phyloP scores from a whole-genome alignment of 352 stramenopile genomes.

The Thraustochytrium striatum region DNA sequence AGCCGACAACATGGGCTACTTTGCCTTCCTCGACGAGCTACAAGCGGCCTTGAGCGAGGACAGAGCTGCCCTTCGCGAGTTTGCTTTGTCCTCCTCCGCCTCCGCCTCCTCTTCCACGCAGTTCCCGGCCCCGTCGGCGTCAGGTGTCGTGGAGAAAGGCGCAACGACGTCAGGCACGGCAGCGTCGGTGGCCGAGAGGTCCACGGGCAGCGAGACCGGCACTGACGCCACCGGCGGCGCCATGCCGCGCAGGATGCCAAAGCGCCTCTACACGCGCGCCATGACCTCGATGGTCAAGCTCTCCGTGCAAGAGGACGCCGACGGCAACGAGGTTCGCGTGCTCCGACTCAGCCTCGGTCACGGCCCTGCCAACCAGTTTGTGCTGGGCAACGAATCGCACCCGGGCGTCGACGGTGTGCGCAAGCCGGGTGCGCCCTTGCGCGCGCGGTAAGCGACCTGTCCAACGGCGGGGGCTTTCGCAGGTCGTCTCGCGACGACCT shows the following conservation, averaged over 20 bases:
- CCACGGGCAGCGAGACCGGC: not conserved
- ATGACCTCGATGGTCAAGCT: conserved; percentile 15
- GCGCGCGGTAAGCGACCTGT: too few relatives aligned
- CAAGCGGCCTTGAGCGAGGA: not conserved
- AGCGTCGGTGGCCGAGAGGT: not conserved
- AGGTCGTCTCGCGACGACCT: too few relatives aligned
- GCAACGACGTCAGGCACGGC: not conserved
- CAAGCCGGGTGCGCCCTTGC: too few relatives aligned
- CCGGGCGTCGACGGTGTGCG: too few relatives aligned
- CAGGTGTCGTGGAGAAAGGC: not conserved
- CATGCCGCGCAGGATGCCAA: too few relatives aligned
- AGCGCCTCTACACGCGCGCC: conserved; percentile 10
- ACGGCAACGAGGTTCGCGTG: conserved; percentile 6
- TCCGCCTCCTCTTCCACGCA: not conserved
- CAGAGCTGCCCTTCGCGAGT: not conserved
- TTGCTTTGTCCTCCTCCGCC: not conserved
- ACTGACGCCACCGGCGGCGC: too few relatives aligned
- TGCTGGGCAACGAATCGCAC: too few relatives aligned
- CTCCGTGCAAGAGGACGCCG: not conserved
- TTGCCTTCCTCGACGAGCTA: conserved; percentile 38
- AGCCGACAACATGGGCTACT: conserved; percentile 6
- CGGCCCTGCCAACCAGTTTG: too few relatives aligned
- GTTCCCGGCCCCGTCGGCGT: not conserved
- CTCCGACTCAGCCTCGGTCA: conserved; percentile 5
- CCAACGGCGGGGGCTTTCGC: too few relatives aligned